phyloP scores from a whole-genome alignment of 2,329 filamentous ascomycete species.

The Sclerotinia subarctica region DNA sequence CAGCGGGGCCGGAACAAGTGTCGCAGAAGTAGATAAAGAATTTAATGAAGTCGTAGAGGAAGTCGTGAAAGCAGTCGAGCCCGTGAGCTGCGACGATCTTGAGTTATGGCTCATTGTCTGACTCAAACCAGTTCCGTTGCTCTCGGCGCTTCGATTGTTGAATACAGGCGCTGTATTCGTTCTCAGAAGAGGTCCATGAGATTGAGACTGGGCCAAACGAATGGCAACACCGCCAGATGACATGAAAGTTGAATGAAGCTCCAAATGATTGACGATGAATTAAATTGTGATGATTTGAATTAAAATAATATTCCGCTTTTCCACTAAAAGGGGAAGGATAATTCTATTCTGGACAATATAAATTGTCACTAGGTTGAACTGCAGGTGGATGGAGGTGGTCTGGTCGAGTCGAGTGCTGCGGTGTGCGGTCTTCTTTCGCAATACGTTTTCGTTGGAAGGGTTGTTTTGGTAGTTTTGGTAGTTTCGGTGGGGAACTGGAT shows the following conservation, averaged over 20 bases:
- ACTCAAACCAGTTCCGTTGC: conserved; percentile 29
- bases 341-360: conserved; percentile 6
- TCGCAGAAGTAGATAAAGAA: conserved; percentile 36
- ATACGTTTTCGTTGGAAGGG: conserved; percentile 13
- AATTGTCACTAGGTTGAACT: not conserved
- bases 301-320: conserved; percentile 16
- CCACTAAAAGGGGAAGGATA: conserved; percentile 1
- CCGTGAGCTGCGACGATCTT: conserved; percentile 61
- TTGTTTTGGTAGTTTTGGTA: not conserved
- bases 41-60: conserved; percentile 38
- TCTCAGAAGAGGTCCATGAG: conserved; percentile 37
- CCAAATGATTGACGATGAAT: conserved; percentile 8
- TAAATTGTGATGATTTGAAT: conserved; percentile 10
- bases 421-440: conserved; percentile 13
- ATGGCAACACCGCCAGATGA: conserved; percentile 35
- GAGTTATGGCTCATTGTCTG: conserved; percentile 40
- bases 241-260: conserved; percentile 29
- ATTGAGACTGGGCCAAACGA: conserved; percentile 36
- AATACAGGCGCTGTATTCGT: conserved; percentile 38
- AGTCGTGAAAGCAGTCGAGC: conserved; percentile 53
- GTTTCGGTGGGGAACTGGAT: conserved; percentile 14
- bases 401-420: conserved; percentile 13
- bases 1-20: conserved; percentile 40
- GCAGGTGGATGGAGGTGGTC: conserved; percentile 1
- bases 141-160: conserved; percentile 26